Percentiles rank a stretch among this genome's conserved stretches.
Conservation (phyloP, 495 filamentous ascomycete genomes). For the Glonium stellatum region DNA sequence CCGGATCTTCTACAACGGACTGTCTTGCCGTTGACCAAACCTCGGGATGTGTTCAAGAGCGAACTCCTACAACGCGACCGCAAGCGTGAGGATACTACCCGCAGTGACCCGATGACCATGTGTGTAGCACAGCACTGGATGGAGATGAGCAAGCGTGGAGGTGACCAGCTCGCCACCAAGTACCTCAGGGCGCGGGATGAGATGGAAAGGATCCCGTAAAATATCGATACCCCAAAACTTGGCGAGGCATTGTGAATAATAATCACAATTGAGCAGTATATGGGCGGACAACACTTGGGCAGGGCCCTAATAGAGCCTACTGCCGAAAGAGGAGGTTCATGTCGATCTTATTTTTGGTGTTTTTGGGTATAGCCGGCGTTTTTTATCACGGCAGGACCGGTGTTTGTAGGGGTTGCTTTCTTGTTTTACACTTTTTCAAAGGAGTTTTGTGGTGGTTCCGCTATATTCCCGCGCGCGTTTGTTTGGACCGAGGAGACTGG, state of each 20-base stretch:
- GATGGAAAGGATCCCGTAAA: conserved; percentile 43
- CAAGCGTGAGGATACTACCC: conserved; percentile 44
- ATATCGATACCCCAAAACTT: too few species aligned
- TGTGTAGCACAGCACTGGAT: conserved; percentile 98
- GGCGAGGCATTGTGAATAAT: too few species aligned
- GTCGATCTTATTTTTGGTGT: too few species aligned
- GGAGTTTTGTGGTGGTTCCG: background rate
- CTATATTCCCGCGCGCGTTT: too few species aligned
- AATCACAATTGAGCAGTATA: too few species aligned
- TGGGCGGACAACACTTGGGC: too few species aligned
- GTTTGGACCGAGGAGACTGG: too few species aligned
- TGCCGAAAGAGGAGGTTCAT: too few species aligned
- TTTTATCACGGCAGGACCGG: background rate
- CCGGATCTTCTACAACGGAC: conserved; percentile 80
- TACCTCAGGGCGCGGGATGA: conserved; percentile 70
- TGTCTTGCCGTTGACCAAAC: conserved; percentile 75
- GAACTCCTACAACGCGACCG: conserved; percentile 71
- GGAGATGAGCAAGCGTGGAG: conserved; percentile 79
- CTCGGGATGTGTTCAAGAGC: conserved; percentile 85
- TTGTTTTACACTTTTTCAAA: background rate
- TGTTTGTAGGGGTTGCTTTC: background rate
- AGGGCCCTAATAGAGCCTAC: too few species aligned
- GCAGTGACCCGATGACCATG: conserved; percentile 83
- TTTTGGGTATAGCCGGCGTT: background rate
- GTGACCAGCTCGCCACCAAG: conserved; percentile 79